A percentile compares a stretch with the other conserved stretches of the same genome.
phyloP scores from a whole-genome alignment of 352 stramenopile species.

The Phytopythium aichiense region DNA sequence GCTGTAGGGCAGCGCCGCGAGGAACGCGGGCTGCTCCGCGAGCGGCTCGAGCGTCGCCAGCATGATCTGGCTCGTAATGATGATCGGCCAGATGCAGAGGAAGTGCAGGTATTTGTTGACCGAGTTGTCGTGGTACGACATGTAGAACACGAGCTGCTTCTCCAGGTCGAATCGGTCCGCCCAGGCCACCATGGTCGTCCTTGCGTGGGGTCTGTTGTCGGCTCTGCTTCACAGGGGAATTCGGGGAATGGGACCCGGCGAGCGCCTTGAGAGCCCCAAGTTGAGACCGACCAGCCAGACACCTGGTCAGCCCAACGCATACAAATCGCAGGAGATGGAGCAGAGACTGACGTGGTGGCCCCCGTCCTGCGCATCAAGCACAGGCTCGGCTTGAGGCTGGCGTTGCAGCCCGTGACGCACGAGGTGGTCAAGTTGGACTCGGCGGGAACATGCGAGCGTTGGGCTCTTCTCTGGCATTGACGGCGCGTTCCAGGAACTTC shows the following conservation, averaged over 20 bases:
- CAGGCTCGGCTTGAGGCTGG: too few species aligned
- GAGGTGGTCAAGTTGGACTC: too few species aligned
- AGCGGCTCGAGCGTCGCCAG: slow-evolving; percentile 46
- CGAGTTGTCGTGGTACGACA: slow-evolving; percentile 83
- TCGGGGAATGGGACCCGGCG: not conserved
- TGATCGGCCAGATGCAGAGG: slow-evolving; percentile 84
- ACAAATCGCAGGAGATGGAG: not conserved
- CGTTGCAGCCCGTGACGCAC: too few species aligned
- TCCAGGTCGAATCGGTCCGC: slow-evolving; percentile 76
- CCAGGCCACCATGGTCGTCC: slow-evolving; percentile 6
- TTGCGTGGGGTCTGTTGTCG: not conserved
- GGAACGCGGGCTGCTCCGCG: slow-evolving; percentile 18
- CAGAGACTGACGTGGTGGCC: not conserved
- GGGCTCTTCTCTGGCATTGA: too few species aligned
- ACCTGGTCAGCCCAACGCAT: not conserved
- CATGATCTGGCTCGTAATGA: slow-evolving; percentile 74
- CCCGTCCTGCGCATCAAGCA: too few species aligned
- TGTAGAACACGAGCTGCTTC: slow-evolving; percentile 85
- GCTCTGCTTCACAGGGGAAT: not conserved
- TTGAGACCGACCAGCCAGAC: not conserved
- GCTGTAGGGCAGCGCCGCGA: slow-evolving; percentile 32
- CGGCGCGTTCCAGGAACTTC: too few species aligned
- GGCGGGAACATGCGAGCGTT: too few species aligned
- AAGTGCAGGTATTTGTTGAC: slow-evolving; percentile 86
- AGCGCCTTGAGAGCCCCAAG: too few species aligned